Evolutionary conservation across 306 rosid genomes (phyloP).

Genomic region (Dalbergia cochinchinensis): DNA sequence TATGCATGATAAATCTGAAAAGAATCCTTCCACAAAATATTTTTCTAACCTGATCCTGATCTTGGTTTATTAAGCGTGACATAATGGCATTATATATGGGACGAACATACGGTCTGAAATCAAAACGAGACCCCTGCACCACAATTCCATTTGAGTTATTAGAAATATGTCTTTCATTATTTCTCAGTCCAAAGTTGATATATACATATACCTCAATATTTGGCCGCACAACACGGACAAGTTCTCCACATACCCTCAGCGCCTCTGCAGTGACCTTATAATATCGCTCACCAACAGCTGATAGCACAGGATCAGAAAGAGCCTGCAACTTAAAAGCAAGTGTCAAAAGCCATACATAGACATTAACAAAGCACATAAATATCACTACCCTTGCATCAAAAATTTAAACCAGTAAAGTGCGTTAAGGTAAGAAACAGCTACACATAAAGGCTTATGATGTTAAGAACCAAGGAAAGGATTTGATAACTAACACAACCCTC

Average conservation of each 20-base stretch:
- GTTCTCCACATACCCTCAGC: slow-evolving; percentile 95
- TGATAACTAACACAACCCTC: slow-evolving; percentile 10
- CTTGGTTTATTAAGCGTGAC: slow-evolving; percentile 99
- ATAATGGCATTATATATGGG: slow-evolving; percentile 92
- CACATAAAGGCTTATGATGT: slow-evolving; percentile 17
- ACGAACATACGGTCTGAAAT: slow-evolving; percentile 85
- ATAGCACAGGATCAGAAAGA: slow-evolving; percentile 94
- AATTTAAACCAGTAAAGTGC: slow-evolving; percentile 12
- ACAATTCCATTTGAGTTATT: slow-evolving; percentile 35
- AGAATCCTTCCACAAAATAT: slow-evolving; percentile 22
- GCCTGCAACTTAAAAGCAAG: slow-evolving; percentile 61
- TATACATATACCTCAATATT: slow-evolving; percentile 71
- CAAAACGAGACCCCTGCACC: slow-evolving; percentile 77
- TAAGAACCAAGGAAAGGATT: neutral
- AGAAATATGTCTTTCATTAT: slow-evolving; percentile 41
- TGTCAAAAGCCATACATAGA: neutral
- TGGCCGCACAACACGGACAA: slow-evolving; percentile 93
- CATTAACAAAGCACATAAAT: slow-evolving; percentile 6
- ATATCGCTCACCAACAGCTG: slow-evolving; percentile 98
- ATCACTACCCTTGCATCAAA: slow-evolving; percentile 28
- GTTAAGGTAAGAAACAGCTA: slow-evolving; percentile 20
- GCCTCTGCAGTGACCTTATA: slow-evolving; percentile 99
- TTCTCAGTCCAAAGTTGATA: slow-evolving; percentile 32
- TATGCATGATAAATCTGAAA: slow-evolving; percentile 37
- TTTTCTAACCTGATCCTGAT: slow-evolving; percentile 96